Base-by-base conservation (phyloP, 2,329 filamentous ascomycete species). In the Apiospora marii region DNA sequence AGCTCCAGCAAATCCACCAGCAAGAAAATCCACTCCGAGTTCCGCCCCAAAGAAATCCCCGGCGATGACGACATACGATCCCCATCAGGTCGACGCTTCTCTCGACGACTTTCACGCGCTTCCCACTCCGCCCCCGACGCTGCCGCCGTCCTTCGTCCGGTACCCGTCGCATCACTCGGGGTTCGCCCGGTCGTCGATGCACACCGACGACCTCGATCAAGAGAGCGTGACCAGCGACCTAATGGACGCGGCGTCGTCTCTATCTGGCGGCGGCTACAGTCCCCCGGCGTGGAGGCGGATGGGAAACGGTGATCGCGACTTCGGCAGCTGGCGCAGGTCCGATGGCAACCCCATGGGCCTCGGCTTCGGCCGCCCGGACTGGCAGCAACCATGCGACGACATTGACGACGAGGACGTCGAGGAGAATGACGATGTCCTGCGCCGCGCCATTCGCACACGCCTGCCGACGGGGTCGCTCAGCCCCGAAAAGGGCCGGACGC, bases 271-370 rank as follows among this genome's bases (percentile, higher is more conserved):
- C 85, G 88, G 88, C 74, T 91, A 88, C 84, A 89, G 87, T 78
- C 89, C 89, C 72, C 89, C 89, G 75, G 89, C 89, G 68, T 91
- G 89, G 89, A 85, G 87, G 79, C 87, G 88, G 76, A 87, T 90
- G 81, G 86, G 85, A 83, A 90, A 89, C 85, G 89, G 88, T 77
- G 85, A 86, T 76, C 85, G 86, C 79, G 89, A 85, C 80, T 88
- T 84, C 78, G 88, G 88, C 75, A 90, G 91, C 80, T 91, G 92
- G 87, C 87, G 88, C 77, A 83, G 84, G 74, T 84, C 86, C 73
- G 87, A 90, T 37, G 49, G 48, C 77, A 88, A 91, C 77, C 82
- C 86, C 13, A 83, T 89, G 58, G 87, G 85, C 73, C 82, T 85
- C 49, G 83, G 85, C 70, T 82, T 85, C 48, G 83, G 85, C 71